Evolutionary conservation across 129 eudicot genomes (phyloP).

Genomic region (Scalesia atractyloides): DNA sequence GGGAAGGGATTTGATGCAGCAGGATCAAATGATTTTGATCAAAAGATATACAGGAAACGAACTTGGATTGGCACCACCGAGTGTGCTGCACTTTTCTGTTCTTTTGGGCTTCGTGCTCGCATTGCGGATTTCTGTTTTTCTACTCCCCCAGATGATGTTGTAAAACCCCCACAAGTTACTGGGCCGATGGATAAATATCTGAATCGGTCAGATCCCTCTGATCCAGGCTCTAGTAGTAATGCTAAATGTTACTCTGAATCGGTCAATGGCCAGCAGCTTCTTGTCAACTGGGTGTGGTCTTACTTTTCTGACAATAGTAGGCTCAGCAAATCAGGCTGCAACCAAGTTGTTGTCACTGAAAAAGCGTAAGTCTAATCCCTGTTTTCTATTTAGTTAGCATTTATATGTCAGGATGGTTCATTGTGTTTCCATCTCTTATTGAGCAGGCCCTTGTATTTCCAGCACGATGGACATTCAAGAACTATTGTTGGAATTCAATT

Average conservation of each 20-base stretch:
- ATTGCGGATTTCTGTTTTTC: constrained; percentile 68
- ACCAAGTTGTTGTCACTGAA: constrained; percentile 52
- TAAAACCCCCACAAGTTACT: constrained; percentile 34
- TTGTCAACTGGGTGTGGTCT: constrained; percentile 84
- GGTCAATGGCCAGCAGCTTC: constrained; percentile 56
- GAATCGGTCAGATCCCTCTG: constrained; percentile 28
- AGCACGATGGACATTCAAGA: constrained; percentile 96
- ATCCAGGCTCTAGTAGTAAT: constrained; percentile 20
- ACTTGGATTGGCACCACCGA: constrained; percentile 91
- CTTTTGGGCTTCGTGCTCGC: constrained; percentile 87
- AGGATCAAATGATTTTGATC: constrained; percentile 62
- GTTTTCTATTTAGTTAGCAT: neutral
- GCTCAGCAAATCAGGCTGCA: constrained; percentile 26
- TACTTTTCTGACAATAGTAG: constrained; percentile 61
- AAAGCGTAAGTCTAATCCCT: constrained; percentile 58
- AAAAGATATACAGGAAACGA: constrained; percentile 54
- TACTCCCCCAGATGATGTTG: neutral
- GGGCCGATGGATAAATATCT: constrained; percentile 90
- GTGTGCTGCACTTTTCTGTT: constrained; percentile 85
- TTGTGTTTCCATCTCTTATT: neutral
- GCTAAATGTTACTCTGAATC: constrained; percentile 16
- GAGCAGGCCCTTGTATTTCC: constrained; percentile 96
- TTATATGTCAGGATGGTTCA: neutral
- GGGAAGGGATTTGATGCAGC: constrained; percentile 67
- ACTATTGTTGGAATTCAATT: constrained; percentile 90